A percentile compares a stretch with the other conserved stretches of the same genome.
These are phyloP conservation scores for Aspergillus sp. DNA, from an alignment of 2,329 filamentous ascomycete genomes.

Conservation along the genomic window DNA sequence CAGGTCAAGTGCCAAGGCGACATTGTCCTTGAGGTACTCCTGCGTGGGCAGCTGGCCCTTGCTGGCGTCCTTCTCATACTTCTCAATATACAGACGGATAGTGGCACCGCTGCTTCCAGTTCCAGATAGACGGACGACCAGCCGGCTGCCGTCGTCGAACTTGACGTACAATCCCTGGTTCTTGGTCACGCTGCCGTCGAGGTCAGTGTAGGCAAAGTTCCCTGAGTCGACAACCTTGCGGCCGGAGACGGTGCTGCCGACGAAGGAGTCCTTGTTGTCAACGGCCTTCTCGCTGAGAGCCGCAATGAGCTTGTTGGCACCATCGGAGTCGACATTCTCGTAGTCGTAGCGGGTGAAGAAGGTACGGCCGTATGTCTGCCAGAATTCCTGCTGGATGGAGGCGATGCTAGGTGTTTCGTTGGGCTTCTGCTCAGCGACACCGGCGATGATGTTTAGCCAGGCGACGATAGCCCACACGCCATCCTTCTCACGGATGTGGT, in stretches of 20 bases:
- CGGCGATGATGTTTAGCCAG: slow-evolving; percentile 98
- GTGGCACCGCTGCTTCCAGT: slow-evolving; percentile 95
- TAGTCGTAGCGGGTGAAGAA: slow-evolving; percentile 99
- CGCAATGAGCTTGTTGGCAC: slow-evolving; percentile 84
- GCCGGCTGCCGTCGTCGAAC: slow-evolving; percentile 91
- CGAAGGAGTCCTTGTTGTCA: slow-evolving; percentile 68
- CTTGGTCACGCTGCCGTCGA: slow-evolving; percentile 93
- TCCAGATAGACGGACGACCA: slow-evolving; percentile 91
- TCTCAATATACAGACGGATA: slow-evolving; percentile 95
- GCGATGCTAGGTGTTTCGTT: slow-evolving; percentile 85
- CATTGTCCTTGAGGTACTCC: slow-evolving; percentile 88
- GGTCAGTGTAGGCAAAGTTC: slow-evolving; percentile 97
- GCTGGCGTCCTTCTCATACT: slow-evolving; percentile 78
- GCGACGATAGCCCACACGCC: slow-evolving; percentile 96
- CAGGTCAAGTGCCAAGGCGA: slow-evolving; percentile 78
- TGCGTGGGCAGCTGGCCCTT: slow-evolving; percentile 83
- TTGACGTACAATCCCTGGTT: slow-evolving; percentile 95
- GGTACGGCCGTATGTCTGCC: slow-evolving; percentile 90
- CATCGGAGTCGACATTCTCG: slow-evolving; percentile 88
- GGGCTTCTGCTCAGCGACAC: slow-evolving; percentile 78
- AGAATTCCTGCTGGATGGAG: slow-evolving; percentile 96
- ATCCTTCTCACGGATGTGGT: slow-evolving; percentile 99
- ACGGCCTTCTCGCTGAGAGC: slow-evolving; percentile 80
- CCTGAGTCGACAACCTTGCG: slow-evolving; percentile 86
- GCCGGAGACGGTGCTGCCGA: slow-evolving; percentile 78